phyloP scores from a whole-genome alignment of 1,284 basidiomycete species.

The Cystobasidium slooffiae region DNA sequence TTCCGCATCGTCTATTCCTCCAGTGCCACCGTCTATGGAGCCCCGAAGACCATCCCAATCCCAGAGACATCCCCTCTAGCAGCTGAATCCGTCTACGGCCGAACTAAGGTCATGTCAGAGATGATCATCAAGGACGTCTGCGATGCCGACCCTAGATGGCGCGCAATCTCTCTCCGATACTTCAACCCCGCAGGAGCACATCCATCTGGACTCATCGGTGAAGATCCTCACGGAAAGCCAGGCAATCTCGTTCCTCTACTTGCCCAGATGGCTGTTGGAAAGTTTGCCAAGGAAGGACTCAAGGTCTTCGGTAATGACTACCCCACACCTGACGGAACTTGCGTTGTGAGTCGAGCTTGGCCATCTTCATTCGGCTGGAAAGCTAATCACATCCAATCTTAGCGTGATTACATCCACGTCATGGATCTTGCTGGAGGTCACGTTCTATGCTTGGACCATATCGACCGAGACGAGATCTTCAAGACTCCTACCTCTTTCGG shows the following conservation, averaged over 20 bases:
- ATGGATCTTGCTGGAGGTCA: constrained; percentile 94
- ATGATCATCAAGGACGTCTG: constrained; percentile 87
- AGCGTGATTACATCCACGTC: constrained; percentile 92
- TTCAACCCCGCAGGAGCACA: constrained; percentile 82
- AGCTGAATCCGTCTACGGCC: constrained; percentile 92
- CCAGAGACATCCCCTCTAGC: constrained; percentile 86
- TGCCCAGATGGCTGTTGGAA: constrained; percentile 92
- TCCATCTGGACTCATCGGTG: constrained; percentile 91
- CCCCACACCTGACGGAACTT: constrained; percentile 93
- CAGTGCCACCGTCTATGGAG: constrained; percentile 98
- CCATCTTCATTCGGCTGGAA: too few relatives aligned
- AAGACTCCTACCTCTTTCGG: constrained; percentile 55
- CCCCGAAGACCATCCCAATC: constrained; percentile 88
- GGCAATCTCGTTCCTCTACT: constrained; percentile 93
- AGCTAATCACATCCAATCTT: background rate
- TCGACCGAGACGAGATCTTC: constrained; percentile 67
- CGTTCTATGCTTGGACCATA: constrained; percentile 85
- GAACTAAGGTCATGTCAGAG: constrained; percentile 94
- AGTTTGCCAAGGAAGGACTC: constrained; percentile 76
- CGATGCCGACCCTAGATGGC: constrained; percentile 76
- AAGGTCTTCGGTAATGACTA: constrained; percentile 98
- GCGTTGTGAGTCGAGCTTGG: constrained; percentile 62
- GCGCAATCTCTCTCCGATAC: constrained; percentile 84
- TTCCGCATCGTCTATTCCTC: constrained; percentile 93
- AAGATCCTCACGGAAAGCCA: constrained; percentile 92